Evolutionary conservation across 2,329 filamentous ascomycete genomes (phyloP), one percentile per base, ranked within the genome.

Genomic region (Lasiodiplodia theobromae): DNA sequence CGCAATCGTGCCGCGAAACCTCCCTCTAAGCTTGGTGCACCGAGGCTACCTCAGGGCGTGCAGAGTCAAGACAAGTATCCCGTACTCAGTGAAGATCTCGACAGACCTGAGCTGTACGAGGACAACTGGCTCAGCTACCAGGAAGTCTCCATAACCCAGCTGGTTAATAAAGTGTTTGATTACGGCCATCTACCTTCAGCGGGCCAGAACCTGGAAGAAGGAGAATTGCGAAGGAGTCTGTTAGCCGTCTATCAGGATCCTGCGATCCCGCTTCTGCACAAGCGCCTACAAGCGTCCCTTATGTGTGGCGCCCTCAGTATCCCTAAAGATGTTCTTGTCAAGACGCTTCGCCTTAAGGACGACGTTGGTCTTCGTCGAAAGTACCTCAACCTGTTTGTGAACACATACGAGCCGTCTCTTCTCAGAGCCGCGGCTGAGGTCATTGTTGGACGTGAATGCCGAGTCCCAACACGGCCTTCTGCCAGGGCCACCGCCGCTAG

Each of bases 101-200:
- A 80, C 2, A 84, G 85, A 58, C 82, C 87, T n/a, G 82, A 85
- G 66, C 80, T 90, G 71, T 89, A 89, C 74, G 87, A 90, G 72
- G 87, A 89, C 56, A 82, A 85, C 68, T 90, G 88, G 88, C 84
- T 90, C 47, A 82, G 80, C 14, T 85, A 89, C 70, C 88, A 90
- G 73, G 88, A 90, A 73, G 79, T 86, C 25, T 85, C 86, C 47
- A 84, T 90, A 54, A 87, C 87, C 0, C 87, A 89, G 73, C 79
- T 90, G 7, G 75, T 87, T 57, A 91, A 90, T 74, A 80, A 80
- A 16, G 77, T 89, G 58, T 87, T 89, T 71, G 76, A 83, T 44
- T 75, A 80, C 4, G 76, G 79, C 0, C 74, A 57, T 28, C 6
- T 34, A 8, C 14, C 54, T 8, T 74, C 70, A 38, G 71, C 74